Evolutionary conservation across 2,329 filamentous ascomycete genomes (phyloP).

Genomic region (Elsinoe batatas): DNA sequence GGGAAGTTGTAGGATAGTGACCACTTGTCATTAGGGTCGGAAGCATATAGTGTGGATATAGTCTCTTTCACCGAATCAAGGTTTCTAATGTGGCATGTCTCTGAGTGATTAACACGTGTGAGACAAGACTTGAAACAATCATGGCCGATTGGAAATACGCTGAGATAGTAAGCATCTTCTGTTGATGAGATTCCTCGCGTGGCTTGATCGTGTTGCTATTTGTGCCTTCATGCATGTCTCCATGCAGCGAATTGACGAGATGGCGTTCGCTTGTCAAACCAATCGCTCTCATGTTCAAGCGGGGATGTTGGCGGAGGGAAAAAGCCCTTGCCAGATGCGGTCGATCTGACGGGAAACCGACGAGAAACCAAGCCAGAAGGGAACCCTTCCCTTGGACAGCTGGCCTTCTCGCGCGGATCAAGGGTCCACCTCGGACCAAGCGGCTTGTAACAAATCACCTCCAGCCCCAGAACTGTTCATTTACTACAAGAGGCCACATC

Average conservation of each 20-base stretch:
- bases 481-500: background rate
- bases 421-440: background rate
- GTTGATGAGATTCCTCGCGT: background rate
- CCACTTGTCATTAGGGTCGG: background rate
- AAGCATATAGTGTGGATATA: background rate
- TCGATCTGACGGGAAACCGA: no score
- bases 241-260: background rate
- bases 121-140: no score
- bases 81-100: background rate
- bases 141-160: no score
- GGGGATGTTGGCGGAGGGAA: constrained; percentile 1
- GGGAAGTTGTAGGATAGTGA: constrained; percentile 20
- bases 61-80: background rate
- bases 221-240: background rate
- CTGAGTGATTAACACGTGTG: no score
- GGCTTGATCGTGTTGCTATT: background rate
- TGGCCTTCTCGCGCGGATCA: constrained; percentile 3
- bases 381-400: background rate
- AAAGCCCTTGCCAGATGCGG: background rate
- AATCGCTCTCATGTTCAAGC: background rate
- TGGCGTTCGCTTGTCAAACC: background rate
- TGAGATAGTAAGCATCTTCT: no score
- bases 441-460: constrained; percentile 9
- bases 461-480: background rate
- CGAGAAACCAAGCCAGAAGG: no score